phyloP scores from a whole-genome alignment of 495 filamentous ascomycete species.

The Daldinia vernicosa region DNA sequence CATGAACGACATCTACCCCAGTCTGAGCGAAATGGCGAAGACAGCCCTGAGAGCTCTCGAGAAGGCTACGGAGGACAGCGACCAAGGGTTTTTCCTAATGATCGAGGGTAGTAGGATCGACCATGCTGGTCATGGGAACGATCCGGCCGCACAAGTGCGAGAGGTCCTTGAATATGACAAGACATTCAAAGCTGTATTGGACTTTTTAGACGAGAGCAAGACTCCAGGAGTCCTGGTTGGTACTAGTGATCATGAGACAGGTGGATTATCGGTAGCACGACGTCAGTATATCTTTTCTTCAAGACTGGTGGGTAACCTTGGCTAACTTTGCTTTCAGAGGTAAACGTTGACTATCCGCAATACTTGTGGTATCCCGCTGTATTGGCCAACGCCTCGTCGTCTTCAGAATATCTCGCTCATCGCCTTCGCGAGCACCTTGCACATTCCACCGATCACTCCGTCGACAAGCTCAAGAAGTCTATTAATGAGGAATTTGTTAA shows the following conservation, averaged over 20 bases:
- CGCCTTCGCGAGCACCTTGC: slow-evolving; percentile 67
- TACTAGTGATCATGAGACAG: slow-evolving; percentile 96
- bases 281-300: slow-evolving; percentile 58
- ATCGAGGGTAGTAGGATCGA: slow-evolving; percentile 97
- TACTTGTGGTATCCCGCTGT: slow-evolving; percentile 90
- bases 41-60: slow-evolving; percentile 81
- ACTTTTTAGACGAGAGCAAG: slow-evolving; percentile 79
- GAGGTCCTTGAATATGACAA: slow-evolving; percentile 94
- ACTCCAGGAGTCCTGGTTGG: slow-evolving; percentile 82
- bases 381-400: slow-evolving; percentile 82
- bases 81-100: slow-evolving; percentile 98
- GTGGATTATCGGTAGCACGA: slow-evolving; percentile 80
- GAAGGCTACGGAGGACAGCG: slow-evolving; percentile 82
- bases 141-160: slow-evolving; percentile 93
- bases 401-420: slow-evolving; percentile 71
- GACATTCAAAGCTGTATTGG: slow-evolving; percentile 80
- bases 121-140: slow-evolving; percentile 94
- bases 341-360: slow-evolving; percentile 52
- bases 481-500: slow-evolving; percentile 68
- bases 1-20: slow-evolving; percentile 82
- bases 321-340: slow-evolving; percentile 44
- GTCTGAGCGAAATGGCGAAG: slow-evolving; percentile 88
- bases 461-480: slow-evolving; percentile 61
- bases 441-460: slow-evolving; percentile 37
- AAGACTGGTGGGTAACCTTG: not conserved